Evolutionary conservation across 306 rosid genomes (phyloP).

Genomic region (Sindora glabra): DNA sequence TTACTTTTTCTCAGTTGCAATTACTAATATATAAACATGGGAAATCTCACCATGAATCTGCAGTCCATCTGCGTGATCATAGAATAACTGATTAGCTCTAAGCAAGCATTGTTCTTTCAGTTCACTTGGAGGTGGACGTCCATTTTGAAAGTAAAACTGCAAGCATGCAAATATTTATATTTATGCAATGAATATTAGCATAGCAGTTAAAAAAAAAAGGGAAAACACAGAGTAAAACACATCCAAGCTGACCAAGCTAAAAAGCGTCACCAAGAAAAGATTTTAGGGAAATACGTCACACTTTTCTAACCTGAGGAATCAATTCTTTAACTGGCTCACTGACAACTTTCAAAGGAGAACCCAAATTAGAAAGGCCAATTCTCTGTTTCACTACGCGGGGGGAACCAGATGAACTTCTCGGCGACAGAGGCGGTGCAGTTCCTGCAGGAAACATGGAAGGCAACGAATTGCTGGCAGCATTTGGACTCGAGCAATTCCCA

Average conservation of each 20-base stretch:
- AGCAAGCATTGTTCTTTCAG: slow-evolving; percentile 69
- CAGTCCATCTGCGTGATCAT: slow-evolving; percentile 66
- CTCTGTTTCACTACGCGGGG: slow-evolving; percentile 90
- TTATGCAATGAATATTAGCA: slow-evolving; percentile 13
- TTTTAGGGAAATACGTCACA: slow-evolving; percentile 1
- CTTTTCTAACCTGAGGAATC: slow-evolving; percentile 85
- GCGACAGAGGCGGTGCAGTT: slow-evolving; percentile 95
- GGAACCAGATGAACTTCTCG: slow-evolving; percentile 87
- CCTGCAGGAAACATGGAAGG: slow-evolving; percentile 99
- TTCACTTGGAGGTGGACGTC: slow-evolving; percentile 79
- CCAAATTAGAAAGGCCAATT: slow-evolving; percentile 81
- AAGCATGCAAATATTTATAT: slow-evolving; percentile 20
- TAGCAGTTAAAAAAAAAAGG: not conserved
- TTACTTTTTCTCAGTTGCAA: slow-evolving; percentile 1
- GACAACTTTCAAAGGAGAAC: slow-evolving; percentile 89
- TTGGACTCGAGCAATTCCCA: slow-evolving; percentile 91
- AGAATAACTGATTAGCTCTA: slow-evolving; percentile 61
- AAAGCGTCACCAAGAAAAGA: slow-evolving; percentile 4
- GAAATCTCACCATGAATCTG: slow-evolving; percentile 75
- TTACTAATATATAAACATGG: slow-evolving; percentile 16
- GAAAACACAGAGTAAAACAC: not conserved
- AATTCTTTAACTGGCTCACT: slow-evolving; percentile 91
- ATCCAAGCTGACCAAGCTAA: slow-evolving; percentile 4
- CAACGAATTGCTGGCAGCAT: slow-evolving; percentile 66
- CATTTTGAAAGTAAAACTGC: slow-evolving; percentile 94